Conservation (phyloP, 345 rosid species). For the Rhodomyrtus tomentosa region DNA sequence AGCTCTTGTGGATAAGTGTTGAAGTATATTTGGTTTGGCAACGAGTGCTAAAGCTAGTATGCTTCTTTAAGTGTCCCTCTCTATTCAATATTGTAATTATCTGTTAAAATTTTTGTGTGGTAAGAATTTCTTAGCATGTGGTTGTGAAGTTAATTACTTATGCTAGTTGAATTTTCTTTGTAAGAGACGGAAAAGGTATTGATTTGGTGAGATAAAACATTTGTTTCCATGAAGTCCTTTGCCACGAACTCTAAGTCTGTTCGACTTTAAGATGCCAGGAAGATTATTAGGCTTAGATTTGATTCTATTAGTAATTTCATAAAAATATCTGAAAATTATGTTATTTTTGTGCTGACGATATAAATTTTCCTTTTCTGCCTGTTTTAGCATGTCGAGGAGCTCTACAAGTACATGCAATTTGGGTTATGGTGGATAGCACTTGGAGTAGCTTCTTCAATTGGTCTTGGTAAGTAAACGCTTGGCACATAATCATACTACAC, state of each 20-base stretch:
- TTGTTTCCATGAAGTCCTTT: background rate
- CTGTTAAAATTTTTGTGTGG: background rate
- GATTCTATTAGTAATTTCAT: background rate
- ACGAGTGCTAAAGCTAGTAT: background rate
- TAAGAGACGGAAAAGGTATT: background rate
- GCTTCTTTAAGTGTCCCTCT: background rate
- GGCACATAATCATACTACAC: background rate
- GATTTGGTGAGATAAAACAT: background rate
- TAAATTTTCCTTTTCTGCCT: background rate
- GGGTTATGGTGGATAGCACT: slow-evolving; percentile 95
- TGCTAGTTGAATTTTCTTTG: background rate
- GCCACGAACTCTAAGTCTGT: background rate
- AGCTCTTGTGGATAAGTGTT: background rate
- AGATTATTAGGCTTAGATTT: background rate
- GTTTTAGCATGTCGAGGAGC: slow-evolving; percentile 71
- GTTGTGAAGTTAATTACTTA: background rate
- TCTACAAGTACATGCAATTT: slow-evolving; percentile 44
- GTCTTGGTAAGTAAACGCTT: slow-evolving; percentile 60
- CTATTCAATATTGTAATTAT: background rate
- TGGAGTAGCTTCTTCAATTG: slow-evolving; percentile 98
- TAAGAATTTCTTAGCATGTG: background rate
- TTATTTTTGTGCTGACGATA: background rate
- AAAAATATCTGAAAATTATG: background rate
- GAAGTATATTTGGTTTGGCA: background rate
- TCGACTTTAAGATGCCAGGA: background rate